These are phyloP conservation scores for Sporothrix sp. DNA, from an alignment of 2,329 filamentous ascomycete genomes.

Conservation along the genomic window DNA sequence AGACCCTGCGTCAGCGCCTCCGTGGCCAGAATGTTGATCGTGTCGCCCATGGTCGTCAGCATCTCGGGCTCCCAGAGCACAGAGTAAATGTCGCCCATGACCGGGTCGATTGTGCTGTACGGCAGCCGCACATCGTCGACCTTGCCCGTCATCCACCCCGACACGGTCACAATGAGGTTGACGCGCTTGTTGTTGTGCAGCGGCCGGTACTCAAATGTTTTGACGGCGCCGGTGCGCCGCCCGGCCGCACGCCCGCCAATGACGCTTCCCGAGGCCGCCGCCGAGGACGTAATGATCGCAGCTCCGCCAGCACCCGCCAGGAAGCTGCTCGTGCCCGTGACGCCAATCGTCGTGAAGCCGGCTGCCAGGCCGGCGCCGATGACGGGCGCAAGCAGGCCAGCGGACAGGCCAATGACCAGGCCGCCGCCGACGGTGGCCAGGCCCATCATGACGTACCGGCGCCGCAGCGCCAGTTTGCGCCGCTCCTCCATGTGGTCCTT, in stretches of 20 bases:
- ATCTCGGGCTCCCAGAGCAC: slow-evolving; percentile 97
- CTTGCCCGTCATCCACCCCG: slow-evolving; percentile 98
- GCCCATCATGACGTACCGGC: slow-evolving; percentile 89
- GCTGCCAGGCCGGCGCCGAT: slow-evolving; percentile 91
- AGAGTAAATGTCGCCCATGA: slow-evolving; percentile 98
- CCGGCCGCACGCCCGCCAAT: slow-evolving; percentile 82
- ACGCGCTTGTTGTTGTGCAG: slow-evolving; percentile 97
- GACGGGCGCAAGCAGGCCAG: slow-evolving; percentile 80
- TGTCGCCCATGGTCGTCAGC: slow-evolving; percentile 95
- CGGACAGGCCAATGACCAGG: slow-evolving; percentile 88
- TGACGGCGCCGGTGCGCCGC: slow-evolving; percentile 80
- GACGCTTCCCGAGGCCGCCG: slow-evolving; percentile 74
- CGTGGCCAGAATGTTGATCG: slow-evolving; percentile 94
- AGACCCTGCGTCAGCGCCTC: slow-evolving; percentile 95
- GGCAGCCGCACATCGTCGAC: slow-evolving; percentile 92
- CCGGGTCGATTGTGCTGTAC: slow-evolving; percentile 89
- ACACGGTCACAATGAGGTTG: slow-evolving; percentile 89
- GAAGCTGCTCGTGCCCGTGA: slow-evolving; percentile 80
- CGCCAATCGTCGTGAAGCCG: slow-evolving; percentile 89
- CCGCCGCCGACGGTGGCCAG: slow-evolving; percentile 91
- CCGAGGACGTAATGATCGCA: slow-evolving; percentile 84
- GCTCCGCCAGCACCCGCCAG: slow-evolving; percentile 86
- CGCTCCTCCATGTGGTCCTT: slow-evolving; percentile 84
- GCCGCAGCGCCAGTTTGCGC: slow-evolving; percentile 70
- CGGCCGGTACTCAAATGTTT: slow-evolving; percentile 93